Evolutionary conservation across 768 basidiomycete genomes (phyloP).

Genomic region (Boletales sp.): DNA sequence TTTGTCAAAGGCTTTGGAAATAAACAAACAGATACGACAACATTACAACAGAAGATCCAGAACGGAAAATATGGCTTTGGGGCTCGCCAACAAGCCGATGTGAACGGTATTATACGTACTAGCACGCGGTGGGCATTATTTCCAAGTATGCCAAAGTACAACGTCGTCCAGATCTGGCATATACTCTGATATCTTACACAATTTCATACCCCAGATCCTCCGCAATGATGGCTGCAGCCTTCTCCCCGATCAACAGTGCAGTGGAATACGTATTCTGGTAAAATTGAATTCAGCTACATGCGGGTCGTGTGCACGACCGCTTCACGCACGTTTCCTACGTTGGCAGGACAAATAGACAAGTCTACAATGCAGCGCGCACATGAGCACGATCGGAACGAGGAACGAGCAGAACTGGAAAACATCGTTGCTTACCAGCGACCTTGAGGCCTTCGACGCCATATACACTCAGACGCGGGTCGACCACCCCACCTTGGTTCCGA

Average conservation of each 20-base stretch:
- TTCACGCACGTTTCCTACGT: slow-evolving; percentile 20
- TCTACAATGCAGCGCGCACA: slow-evolving; percentile 25
- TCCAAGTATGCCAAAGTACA: too few species aligned
- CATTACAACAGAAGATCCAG: too few species aligned
- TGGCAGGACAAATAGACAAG: slow-evolving; percentile 34
- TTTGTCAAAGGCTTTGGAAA: slow-evolving; percentile 12
- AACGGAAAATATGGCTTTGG: too few species aligned
- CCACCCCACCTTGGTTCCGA: slow-evolving; percentile 55
- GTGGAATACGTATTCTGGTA: slow-evolving; percentile 14
- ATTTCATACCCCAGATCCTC: slow-evolving; percentile 1
- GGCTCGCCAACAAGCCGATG: too few species aligned
- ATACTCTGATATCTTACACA: not conserved
- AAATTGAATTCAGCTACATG: not conserved
- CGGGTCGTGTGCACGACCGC: too few species aligned
- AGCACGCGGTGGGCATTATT: too few species aligned
- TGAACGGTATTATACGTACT: too few species aligned
- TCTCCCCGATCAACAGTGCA: slow-evolving; percentile 16
- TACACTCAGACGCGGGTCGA: slow-evolving; percentile 58
- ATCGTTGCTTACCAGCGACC: slow-evolving; percentile 46
- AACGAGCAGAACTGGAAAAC: too few species aligned
- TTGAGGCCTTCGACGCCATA: slow-evolving; percentile 59
- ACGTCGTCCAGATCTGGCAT: too few species aligned
- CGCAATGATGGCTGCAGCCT: slow-evolving; percentile 13
- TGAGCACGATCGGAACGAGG: not conserved
- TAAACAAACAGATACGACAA: slow-evolving; percentile 6